Percentiles rank a stretch among this genome's conserved stretches.
Conservation (phyloP, 1,139 yeast species). For the Geotrichum klebahnii region DNA sequence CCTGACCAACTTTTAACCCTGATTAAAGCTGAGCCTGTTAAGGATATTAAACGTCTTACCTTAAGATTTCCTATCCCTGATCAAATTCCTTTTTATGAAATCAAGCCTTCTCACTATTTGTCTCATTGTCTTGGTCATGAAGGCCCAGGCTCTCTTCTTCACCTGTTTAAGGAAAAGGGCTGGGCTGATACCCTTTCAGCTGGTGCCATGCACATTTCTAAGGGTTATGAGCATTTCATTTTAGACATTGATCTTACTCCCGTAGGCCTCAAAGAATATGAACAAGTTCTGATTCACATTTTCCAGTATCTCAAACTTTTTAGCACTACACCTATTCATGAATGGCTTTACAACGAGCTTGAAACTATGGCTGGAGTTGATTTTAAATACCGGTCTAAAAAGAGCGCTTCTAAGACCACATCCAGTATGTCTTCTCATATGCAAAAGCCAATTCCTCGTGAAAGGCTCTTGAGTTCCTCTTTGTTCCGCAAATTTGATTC, state of each 20-base stretch:
- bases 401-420: constrained; percentile 57
- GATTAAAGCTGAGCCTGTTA: constrained; percentile 73
- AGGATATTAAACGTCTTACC: constrained; percentile 66
- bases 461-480: constrained; percentile 54
- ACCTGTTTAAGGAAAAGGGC: constrained; percentile 62
- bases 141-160: constrained; percentile 74
- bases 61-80: constrained; percentile 73
- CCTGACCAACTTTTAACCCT: constrained; percentile 50
- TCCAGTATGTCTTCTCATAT: constrained; percentile 48
- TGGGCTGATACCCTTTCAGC: constrained; percentile 80
- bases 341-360: constrained; percentile 52
- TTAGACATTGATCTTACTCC: constrained; percentile 73
- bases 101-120: constrained; percentile 64
- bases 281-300: constrained; percentile 52
- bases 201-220: constrained; percentile 66
- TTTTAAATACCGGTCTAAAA: constrained; percentile 67
- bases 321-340: constrained; percentile 52
- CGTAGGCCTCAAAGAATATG: constrained; percentile 61
- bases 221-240: constrained; percentile 63
- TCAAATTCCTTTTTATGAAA: constrained; percentile 58
- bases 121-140: constrained; percentile 91
- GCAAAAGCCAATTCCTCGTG: constrained; percentile 59
- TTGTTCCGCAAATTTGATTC: constrained; percentile 60
- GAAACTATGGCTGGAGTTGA: constrained; percentile 46
- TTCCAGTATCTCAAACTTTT: constrained; percentile 73